These are phyloP conservation scores for Fusarium nygamai DNA, from an alignment of 2,329 filamentous ascomycete genomes.

Conservation along the genomic window DNA sequence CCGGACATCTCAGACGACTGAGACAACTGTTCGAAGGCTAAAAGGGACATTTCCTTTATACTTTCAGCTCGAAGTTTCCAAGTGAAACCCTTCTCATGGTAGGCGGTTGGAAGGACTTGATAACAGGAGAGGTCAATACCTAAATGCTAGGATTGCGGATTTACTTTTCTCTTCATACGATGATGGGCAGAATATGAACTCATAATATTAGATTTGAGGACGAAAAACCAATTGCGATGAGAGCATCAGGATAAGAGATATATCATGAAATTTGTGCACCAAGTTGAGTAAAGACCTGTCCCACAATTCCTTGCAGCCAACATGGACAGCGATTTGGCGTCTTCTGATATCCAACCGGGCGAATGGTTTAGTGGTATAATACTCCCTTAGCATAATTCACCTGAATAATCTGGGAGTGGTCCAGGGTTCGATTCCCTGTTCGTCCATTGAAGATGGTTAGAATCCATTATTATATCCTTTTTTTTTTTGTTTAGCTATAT, in stretches of 20 bases:
- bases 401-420: conserved; percentile 42
- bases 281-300: background rate
- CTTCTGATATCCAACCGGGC: conserved; percentile 24
- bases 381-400: conserved; percentile 45
- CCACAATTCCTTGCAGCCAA: background rate
- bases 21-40: conserved; percentile 21
- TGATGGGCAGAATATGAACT: background rate
- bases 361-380: conserved; percentile 49
- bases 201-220: background rate
- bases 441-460: conserved; percentile 39
- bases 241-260: background rate
- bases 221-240: background rate
- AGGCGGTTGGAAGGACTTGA: background rate
- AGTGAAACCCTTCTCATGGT: background rate
- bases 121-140: background rate
- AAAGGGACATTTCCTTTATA: background rate
- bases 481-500: conserved; percentile 2
- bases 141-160: background rate
- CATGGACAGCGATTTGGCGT: fast-evolving
- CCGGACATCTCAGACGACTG: conserved; percentile 21
- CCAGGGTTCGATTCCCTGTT: conserved; percentile 48
- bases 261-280: background rate
- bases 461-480: conserved; percentile 21
- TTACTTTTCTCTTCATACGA: background rate
- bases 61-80: background rate